phyloP scores from a whole-genome alignment of 257 asterid species.

The Penstemon eatonii region DNA sequence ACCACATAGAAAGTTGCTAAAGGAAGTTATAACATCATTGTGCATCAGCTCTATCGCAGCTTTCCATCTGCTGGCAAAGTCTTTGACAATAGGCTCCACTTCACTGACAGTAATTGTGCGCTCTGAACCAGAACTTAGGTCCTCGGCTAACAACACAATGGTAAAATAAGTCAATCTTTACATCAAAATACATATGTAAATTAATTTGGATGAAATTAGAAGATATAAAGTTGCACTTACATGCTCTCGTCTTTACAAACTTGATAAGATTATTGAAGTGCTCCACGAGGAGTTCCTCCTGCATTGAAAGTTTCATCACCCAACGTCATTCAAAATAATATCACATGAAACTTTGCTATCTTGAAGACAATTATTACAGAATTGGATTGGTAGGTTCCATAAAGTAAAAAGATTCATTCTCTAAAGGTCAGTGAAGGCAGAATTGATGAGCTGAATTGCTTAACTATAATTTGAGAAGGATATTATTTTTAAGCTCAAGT shows the following conservation, averaged over 20 bases:
- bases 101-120: conserved; percentile 60
- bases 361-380: background rate
- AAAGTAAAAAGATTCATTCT: background rate
- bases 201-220: background rate
- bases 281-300: conserved; percentile 89
- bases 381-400: conserved; percentile 16
- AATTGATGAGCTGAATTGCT: conserved; percentile 18
- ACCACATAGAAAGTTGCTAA: conserved; percentile 90
- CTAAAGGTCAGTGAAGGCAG: background rate
- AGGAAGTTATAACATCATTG: conserved; percentile 85
- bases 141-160: conserved; percentile 62
- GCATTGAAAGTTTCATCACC: conserved; percentile 34
- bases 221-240: conserved; percentile 43
- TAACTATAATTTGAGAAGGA: conserved; percentile 17
- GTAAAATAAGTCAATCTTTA: conserved; percentile 14
- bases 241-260: conserved; percentile 89
- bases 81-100: conserved; percentile 90
- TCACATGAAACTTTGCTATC: too few species aligned
- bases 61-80: conserved; percentile 95
- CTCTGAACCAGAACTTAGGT: conserved; percentile 62
- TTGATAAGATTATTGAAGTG: conserved; percentile 86
- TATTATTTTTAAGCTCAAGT: conserved; percentile 12
- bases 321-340: background rate
- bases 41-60: conserved; percentile 96
- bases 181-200: background rate